Percentiles rank a stretch among this genome's conserved stretches.
phyloP scores from a whole-genome alignment of 2,329 filamentous ascomycete genomes.

The Pezizomycotina sp. region DNA sequence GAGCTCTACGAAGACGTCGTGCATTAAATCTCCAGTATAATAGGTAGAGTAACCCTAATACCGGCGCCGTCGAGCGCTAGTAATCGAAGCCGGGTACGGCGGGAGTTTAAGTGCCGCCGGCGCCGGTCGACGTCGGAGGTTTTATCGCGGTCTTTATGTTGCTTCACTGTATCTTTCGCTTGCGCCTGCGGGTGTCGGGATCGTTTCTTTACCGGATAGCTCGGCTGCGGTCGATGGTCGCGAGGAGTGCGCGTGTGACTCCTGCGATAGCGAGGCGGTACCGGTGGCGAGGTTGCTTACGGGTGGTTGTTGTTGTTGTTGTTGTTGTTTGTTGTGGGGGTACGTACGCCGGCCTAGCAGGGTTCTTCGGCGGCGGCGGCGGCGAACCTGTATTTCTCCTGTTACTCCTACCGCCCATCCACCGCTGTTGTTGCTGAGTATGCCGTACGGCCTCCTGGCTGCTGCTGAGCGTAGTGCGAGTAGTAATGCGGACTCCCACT shows the following conservation, averaged over 20 bases:
- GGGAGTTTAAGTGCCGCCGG: neutral
- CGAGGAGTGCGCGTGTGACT: constrained; percentile 4
- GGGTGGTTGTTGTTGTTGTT: no score
- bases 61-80: constrained; percentile 60
- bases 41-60: constrained; percentile 97
- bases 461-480: neutral
- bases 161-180: constrained; percentile 5
- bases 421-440: constrained; percentile 3
- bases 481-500: constrained; percentile 1
- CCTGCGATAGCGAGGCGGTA: no score
- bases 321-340: constrained; percentile 5
- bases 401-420: no score
- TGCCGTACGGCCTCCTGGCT: constrained; percentile 2
- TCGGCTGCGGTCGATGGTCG: neutral
- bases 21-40: constrained; percentile 94
- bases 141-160: neutral
- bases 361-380: constrained; percentile 12
- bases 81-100: neutral
- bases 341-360: constrained; percentile 1
- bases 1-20: constrained; percentile 83
- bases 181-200: constrained; percentile 9
- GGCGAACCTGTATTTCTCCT: constrained; percentile 5
- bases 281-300: no score
- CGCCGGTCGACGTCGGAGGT: neutral
- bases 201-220: no score